Evolutionary conservation across 805 yeast species (phyloP).

Genomic region (Candida maesae): DNA sequence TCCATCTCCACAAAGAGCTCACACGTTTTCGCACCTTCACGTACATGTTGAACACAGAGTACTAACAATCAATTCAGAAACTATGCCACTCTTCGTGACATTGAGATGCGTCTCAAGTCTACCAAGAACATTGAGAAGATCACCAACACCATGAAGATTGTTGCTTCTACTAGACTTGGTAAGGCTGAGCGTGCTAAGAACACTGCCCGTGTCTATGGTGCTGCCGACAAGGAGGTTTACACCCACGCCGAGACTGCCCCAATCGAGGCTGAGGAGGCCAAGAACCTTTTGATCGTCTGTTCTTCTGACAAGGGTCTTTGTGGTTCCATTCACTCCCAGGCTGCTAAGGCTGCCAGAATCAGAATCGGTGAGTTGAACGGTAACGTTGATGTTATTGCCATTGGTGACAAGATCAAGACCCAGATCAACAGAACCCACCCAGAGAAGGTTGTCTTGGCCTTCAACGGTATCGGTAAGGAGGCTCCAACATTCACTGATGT

Average conservation of each 20-base stretch:
- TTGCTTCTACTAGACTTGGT: slow-evolving; percentile 93
- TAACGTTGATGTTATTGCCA: slow-evolving; percentile 72
- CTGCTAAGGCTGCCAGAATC: slow-evolving; percentile 81
- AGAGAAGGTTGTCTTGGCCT: slow-evolving; percentile 63
- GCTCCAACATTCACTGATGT: slow-evolving; percentile 93
- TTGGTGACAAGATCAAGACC: slow-evolving; percentile 92
- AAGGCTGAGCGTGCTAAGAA: slow-evolving; percentile 95
- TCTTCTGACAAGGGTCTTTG: slow-evolving; percentile 98
- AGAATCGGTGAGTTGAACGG: slow-evolving; percentile 54
- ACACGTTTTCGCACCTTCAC: too few species aligned
- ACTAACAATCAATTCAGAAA: slow-evolving; percentile 46
- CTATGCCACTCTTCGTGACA: slow-evolving; percentile 98
- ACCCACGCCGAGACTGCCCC: slow-evolving; percentile 74
- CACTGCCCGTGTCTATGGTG: slow-evolving; percentile 79
- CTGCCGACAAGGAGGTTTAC: slow-evolving; percentile 75
- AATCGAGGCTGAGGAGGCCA: slow-evolving; percentile 40
- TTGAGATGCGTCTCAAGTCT: slow-evolving; percentile 95
- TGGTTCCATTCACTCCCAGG: slow-evolving; percentile 96
- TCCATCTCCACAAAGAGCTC: too few species aligned
- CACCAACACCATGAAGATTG: slow-evolving; percentile 99
- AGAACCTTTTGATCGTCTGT: slow-evolving; percentile 78
- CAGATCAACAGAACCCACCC: slow-evolving; percentile 84
- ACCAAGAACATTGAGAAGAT: slow-evolving; percentile 98
- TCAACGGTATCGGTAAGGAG: slow-evolving; percentile 93
- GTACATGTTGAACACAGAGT: too few species aligned